Evolutionary conservation across 257 asterid species (phyloP), one percentile per base, ranked within the genome.

Genomic region (Solanum acaule): DNA sequence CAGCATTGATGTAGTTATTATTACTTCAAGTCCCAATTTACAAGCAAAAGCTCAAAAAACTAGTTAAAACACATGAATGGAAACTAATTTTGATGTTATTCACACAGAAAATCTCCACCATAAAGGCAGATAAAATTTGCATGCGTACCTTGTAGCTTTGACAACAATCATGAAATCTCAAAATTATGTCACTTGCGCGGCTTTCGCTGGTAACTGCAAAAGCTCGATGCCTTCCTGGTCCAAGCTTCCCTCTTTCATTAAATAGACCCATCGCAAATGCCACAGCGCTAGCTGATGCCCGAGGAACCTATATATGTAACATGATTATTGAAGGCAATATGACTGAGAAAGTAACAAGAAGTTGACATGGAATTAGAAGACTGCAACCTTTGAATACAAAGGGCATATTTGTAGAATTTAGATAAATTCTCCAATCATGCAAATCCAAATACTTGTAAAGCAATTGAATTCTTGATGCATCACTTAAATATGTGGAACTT

Each of bases 211-310:
- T 93, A 85, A 97, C 99, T 85, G 99, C 97, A 95, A 96, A 97
- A 86, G 99, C 96, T 87, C 98, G 97, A 90, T 97, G 95, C 52
- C 81, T 91, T 76, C 98, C 99, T 76, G 93, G 94, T 87, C 99
- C 99, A 84, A 97, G 98, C 87, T 91, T 93, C 88, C 99, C 99
- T 63, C 93, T 90, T 75, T 92, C 94, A 90, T 95, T 96, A 67
- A 97, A 96, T 46, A 97, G 96, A 79, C 99, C 99, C 97, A 97
- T 95, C 78, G 98, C 99, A 92, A 97, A 97, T 88, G 99, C 96
- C 88, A 96, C 98, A 65, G 98, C 99, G 90, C 99, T 97, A 81
- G 99, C 97, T 67, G 99, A 96, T 81, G 99, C 98, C 91, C 99
- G 98, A 73, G 98, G 86, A 88, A 97, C 91, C 99, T 97, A 89